Percentiles rank a stretch among this genome's conserved stretches.
Conservation (phyloP, 2,329 filamentous ascomycete species). For the Bisporella sp. region DNA sequence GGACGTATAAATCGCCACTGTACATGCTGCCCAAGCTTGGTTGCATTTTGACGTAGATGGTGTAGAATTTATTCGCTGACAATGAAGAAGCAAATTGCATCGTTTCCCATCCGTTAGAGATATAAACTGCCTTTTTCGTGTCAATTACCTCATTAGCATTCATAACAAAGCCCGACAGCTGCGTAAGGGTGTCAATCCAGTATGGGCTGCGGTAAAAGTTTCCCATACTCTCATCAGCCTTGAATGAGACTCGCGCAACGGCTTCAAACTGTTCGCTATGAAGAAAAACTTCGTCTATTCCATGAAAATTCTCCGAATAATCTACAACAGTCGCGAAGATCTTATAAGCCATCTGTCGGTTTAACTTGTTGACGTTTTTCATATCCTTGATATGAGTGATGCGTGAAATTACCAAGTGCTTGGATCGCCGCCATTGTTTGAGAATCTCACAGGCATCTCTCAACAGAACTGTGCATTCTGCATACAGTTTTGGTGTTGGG, state of each 20-base stretch:
- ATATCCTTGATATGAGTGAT: conserved; percentile 11
- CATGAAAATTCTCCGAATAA: conserved; percentile 44
- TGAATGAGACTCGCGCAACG: conserved; percentile 37
- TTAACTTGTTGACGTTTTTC: conserved; percentile 42
- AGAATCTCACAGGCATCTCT: too few relatives aligned
- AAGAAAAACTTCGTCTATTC: conserved; percentile 52
- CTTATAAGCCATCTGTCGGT: conserved; percentile 70
- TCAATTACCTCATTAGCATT: conserved; percentile 38
- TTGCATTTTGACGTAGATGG: conserved; percentile 23
- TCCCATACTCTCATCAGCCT: conserved; percentile 39
- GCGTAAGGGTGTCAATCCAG: conserved; percentile 50
- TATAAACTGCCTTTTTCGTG: conserved; percentile 18
- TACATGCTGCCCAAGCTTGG: conserved; percentile 24
- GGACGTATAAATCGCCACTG: conserved; percentile 30
- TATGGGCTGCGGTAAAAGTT: conserved; percentile 47
- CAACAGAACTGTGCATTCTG: too few relatives aligned
- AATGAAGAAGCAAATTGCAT: conserved; percentile 18
- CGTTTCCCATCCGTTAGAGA: conserved; percentile 22
- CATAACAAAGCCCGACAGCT: conserved; percentile 52
- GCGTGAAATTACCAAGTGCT: too few relatives aligned
- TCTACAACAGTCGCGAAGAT: conserved; percentile 50
- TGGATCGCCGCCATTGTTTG: too few relatives aligned
- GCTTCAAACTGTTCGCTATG: conserved; percentile 38
- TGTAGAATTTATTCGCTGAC: conserved; percentile 14
- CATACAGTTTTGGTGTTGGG: conserved; percentile 6